phyloP scores from a whole-genome alignment of 768 basidiomycete genomes.

The Boletellus sp. region DNA sequence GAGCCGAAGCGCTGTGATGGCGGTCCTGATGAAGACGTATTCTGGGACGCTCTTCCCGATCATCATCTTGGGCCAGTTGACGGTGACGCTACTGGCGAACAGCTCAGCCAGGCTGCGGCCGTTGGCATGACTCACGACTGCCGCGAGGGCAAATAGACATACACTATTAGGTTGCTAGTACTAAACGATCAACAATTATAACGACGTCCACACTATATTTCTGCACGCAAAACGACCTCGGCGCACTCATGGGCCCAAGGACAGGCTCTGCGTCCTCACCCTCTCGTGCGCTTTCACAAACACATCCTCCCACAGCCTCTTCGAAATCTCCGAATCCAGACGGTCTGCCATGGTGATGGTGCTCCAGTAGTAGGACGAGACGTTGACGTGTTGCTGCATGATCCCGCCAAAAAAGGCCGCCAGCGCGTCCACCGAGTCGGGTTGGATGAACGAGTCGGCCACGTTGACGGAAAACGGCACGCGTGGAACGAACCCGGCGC shows the following conservation, averaged over 20 bases:
- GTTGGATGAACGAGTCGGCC: slow-evolving; percentile 14
- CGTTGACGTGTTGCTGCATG: slow-evolving; percentile 2
- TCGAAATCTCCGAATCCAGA: slow-evolving; percentile 13
- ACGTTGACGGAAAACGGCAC: slow-evolving; percentile 12
- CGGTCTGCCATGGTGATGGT: slow-evolving; percentile 8
- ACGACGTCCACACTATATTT: too few species aligned
- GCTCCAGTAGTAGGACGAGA: slow-evolving; percentile 7
- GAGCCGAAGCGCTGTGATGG: slow-evolving; percentile 44
- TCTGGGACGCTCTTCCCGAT: slow-evolving; percentile 47
- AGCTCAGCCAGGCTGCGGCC: too few species aligned
- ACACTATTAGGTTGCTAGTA: too few species aligned
- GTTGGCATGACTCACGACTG: too few species aligned
- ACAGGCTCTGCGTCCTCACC: background rate
- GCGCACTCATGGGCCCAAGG: too few species aligned
- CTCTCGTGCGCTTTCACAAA: slow-evolving; percentile 14
- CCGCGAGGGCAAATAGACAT: too few species aligned
- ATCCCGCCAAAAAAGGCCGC: slow-evolving; percentile 16
- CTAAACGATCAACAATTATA: too few species aligned
- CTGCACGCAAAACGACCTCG: too few species aligned
- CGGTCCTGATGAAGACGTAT: slow-evolving; percentile 49
- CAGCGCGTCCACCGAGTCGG: slow-evolving; percentile 13
- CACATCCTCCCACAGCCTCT: slow-evolving; percentile 17
- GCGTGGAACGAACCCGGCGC: background rate
- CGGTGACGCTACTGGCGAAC: too few species aligned
- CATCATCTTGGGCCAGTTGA: too few species aligned